These are phyloP conservation scores for Lavandula angustifolia DNA, from an alignment of 257 asterid species.

Conservation along the genomic window DNA sequence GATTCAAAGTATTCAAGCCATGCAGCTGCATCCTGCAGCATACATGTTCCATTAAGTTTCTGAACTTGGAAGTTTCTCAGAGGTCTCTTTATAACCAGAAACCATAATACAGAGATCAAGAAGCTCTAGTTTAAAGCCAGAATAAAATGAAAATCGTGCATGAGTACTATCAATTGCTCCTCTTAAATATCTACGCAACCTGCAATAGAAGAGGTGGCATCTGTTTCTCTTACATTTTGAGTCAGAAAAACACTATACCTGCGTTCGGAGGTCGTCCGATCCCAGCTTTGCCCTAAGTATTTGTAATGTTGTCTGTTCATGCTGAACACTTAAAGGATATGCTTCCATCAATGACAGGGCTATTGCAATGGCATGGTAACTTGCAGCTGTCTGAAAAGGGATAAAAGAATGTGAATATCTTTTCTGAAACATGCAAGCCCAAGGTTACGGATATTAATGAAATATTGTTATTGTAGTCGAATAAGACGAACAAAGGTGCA, in stretches of 20 bases:
- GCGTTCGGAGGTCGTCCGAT: conserved; percentile 91
- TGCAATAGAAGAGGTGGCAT: conserved; percentile 28
- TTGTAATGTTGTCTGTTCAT: conserved; percentile 87
- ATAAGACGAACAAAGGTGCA: background rate
- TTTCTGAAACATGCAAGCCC: conserved; percentile 26
- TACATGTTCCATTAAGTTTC: conserved; percentile 19
- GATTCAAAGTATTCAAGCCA: conserved; percentile 97
- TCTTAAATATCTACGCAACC: conserved; percentile 11
- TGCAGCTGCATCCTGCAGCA: conserved; percentile 90
- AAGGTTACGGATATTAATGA: conserved; percentile 18
- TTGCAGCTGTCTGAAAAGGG: conserved; percentile 82
- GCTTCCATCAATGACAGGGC: conserved; percentile 98
- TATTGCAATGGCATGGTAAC: conserved; percentile 94
- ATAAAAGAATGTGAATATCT: conserved; percentile 32
- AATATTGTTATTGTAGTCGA: conserved; percentile 24
- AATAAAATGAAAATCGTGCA: background rate
- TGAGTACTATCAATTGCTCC: conserved; percentile 1
- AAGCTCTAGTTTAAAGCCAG: conserved; percentile 3
- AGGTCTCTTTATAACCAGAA: conserved; percentile 12
- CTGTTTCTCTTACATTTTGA: conserved; percentile 16
- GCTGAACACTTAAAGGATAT: conserved; percentile 92
- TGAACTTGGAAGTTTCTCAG: conserved; percentile 19
- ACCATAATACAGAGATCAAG: conserved; percentile 11
- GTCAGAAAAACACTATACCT: conserved; percentile 48
- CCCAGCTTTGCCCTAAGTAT: conserved; percentile 89